Evolutionary conservation across 2,329 filamentous ascomycete genomes (phyloP).

Genomic region (Botrytis elliptica): DNA sequence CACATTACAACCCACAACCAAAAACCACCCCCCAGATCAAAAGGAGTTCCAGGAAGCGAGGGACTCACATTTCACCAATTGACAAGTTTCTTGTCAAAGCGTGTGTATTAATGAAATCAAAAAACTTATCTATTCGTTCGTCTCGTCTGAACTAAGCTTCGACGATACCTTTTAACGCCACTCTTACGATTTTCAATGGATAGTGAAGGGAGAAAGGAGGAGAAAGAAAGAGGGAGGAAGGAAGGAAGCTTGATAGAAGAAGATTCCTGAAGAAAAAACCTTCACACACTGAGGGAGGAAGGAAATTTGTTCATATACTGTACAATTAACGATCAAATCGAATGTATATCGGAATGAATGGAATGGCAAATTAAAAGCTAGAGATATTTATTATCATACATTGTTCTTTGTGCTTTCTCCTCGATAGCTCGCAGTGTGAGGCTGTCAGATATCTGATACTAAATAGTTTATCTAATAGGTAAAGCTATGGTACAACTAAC

Average conservation of each 20-base stretch:
- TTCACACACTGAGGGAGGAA: not conserved
- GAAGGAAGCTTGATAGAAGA: not conserved
- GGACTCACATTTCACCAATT: not conserved
- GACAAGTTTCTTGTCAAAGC: not conserved
- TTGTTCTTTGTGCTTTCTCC: not conserved
- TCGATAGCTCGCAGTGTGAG: not conserved
- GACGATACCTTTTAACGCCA: not conserved
- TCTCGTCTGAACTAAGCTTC: not conserved
- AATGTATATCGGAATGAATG: constrained; percentile 9
- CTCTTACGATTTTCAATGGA: constrained; percentile 1
- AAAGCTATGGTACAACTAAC: not conserved
- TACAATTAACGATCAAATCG: constrained; percentile 11
- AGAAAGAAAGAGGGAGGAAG: not conserved
- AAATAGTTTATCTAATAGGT: not conserved
- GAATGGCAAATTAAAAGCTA: not conserved
- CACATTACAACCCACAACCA: not conserved
- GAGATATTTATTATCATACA: not conserved
- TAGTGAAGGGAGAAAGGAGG: not conserved
- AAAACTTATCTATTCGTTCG: not conserved
- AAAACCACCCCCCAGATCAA: not conserved
- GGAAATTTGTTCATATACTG: constrained; percentile 3
- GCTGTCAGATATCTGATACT: not conserved
- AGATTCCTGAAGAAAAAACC: not conserved
- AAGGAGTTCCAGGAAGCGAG: constrained; percentile 8
- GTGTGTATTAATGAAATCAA: not conserved